These are phyloP conservation scores for Podosphaera aphanis DNA, from an alignment of 2,329 filamentous ascomycete genomes.

Conservation along the genomic window DNA sequence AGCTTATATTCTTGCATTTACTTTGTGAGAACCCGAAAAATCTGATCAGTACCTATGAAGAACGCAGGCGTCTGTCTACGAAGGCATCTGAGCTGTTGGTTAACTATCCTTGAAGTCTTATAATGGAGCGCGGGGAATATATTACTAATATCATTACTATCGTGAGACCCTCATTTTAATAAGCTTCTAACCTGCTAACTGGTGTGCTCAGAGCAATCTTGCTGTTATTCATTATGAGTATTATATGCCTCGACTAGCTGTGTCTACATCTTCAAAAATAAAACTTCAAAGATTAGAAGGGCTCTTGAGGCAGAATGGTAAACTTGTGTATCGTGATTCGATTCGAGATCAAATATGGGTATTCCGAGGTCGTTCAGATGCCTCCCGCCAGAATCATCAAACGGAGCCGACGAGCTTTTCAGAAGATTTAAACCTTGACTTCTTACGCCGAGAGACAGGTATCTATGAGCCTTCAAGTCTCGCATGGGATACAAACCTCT, in stretches of 20 bases:
- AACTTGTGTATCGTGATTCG: conserved; percentile 12
- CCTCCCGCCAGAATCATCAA: conserved; percentile 2
- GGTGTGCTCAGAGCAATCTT: conserved; percentile 11
- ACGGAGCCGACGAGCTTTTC: conserved; percentile 1
- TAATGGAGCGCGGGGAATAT: conserved; percentile 17
- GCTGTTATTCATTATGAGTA: conserved; percentile 16
- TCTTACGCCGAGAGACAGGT: conserved; percentile 10
- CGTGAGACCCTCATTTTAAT: conserved; percentile 8
- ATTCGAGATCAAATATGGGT: conserved; percentile 14
- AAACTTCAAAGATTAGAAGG: conserved; percentile 13
- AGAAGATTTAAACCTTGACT: conserved; percentile 7
- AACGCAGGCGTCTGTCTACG: background rate
- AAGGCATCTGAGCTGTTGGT: background rate
- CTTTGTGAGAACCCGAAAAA: too few species aligned
- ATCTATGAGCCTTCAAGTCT: conserved; percentile 14
- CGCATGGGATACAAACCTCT: conserved; percentile 6
- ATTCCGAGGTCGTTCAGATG: conserved; percentile 7
- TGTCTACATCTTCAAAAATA: conserved; percentile 6
- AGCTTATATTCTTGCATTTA: too few species aligned
- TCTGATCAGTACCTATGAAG: too few species aligned
- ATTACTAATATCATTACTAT: conserved; percentile 16
- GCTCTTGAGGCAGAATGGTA: conserved; percentile 12
- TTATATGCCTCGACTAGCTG: conserved; percentile 8
- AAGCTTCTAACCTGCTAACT: background rate
- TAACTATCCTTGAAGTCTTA: conserved; percentile 6